Evolutionary conservation across 2,329 filamentous ascomycete species (phyloP), one percentile per base, ranked within the genome.

Genomic region (Ophiognomonia clavigignenti-juglandacearum): DNA sequence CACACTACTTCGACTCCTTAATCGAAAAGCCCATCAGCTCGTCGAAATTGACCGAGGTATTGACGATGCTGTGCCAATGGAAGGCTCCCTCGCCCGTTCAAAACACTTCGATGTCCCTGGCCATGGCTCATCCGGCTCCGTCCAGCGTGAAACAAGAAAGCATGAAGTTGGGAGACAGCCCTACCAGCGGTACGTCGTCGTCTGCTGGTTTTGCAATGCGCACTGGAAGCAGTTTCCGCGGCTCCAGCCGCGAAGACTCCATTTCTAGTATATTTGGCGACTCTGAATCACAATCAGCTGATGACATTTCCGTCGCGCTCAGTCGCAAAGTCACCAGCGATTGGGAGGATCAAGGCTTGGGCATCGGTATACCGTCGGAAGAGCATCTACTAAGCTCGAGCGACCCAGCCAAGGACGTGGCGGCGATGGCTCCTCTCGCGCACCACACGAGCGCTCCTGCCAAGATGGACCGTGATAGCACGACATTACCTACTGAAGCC

Each of bases 1-100:
- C 89, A 4, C 92, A 98, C 67, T 88, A 96, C 65, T 98, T 98
- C 60, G 91, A 97, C 63, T 88, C 88, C 1, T 73, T 98, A 43
- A 89, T 98, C 43, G 91, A 98, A 66, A 98, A 98, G 67, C 93
- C 93, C 22, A 95, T 95, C 29, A 97, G 92, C 32, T 84, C 89
- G 36, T 86, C 87, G 3, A 97, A 97, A 66, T 68, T 98, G 41
- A 89, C 84, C 0, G 91, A 98, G 60, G 88, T 93, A 1, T 74
- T 98, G 55, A 85, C 86, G 53, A 83, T 85, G 47, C 78, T 96
- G 23, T 98, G 93, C 61, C 87, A 95, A 59, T 98, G 93, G 93
- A 95, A 92, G 61, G 81, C 90, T 6, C 85, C 90, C 14, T 70
- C 72, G 2, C 72, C 78, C 1, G 65, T 64, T 23, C 69, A 65